phyloP scores from a whole-genome alignment of 108 stramenopile species.

The Cyclotella atomus region DNA sequence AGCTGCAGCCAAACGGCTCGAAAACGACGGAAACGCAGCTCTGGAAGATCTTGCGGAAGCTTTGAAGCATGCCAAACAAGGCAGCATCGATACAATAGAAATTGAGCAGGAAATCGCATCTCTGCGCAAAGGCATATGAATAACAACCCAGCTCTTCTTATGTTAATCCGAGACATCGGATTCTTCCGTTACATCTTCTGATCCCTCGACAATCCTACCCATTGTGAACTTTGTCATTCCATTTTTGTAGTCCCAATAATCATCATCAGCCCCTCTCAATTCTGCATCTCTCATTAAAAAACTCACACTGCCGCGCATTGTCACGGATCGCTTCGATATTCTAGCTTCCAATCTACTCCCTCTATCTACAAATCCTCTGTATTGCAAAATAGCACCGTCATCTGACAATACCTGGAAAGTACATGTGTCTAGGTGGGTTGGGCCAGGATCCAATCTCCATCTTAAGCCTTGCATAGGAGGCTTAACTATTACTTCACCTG shows the following conservation, averaged over 20 bases:
- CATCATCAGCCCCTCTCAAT: slow-evolving; percentile 32
- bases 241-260: slow-evolving; percentile 74
- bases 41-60: slow-evolving; percentile 35
- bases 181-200: too few relatives aligned
- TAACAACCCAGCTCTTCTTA: too few relatives aligned
- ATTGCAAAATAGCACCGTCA: slow-evolving; percentile 82
- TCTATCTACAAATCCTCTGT: slow-evolving; percentile 86
- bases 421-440: slow-evolving; percentile 91
- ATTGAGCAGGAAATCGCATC: slow-evolving; percentile 11
- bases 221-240: slow-evolving; percentile 88
- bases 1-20: slow-evolving; percentile 24
- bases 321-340: slow-evolving; percentile 75
- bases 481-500: slow-evolving; percentile 68
- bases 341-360: slow-evolving; percentile 85
- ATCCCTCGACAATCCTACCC: slow-evolving; percentile 46
- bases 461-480: slow-evolving; percentile 79
- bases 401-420: slow-evolving; percentile 84
- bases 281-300: slow-evolving; percentile 83
- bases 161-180: too few relatives aligned
- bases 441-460: slow-evolving; percentile 88
- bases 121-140: too few relatives aligned
- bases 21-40: slow-evolving; percentile 11
- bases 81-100: slow-evolving; percentile 10
- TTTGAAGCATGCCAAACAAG: background rate
- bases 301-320: slow-evolving; percentile 74